phyloP scores from a whole-genome alignment of 306 rosid genomes.

The Prunus dulcis region DNA sequence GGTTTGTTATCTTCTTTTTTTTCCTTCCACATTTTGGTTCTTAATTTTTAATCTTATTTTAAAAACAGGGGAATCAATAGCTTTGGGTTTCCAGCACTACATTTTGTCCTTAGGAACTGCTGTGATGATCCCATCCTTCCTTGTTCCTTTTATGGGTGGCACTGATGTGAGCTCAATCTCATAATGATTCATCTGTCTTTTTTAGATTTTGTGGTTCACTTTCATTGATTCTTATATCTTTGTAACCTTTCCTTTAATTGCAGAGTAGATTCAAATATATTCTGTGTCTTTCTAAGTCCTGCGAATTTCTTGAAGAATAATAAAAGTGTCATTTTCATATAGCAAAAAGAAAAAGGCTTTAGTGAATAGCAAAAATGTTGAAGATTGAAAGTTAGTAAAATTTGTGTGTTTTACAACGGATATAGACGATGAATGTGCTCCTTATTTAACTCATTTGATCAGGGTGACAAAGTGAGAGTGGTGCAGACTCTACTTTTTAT shows the following conservation, averaged over 20 bases:
- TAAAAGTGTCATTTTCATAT: neutral
- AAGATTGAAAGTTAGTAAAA: neutral
- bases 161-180: conserved; percentile 60
- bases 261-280: neutral
- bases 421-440: neutral
- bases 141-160: conserved; percentile 97
- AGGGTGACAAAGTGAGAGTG: conserved; percentile 98
- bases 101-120: conserved; percentile 97
- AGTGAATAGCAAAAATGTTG: neutral
- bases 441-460: conserved; percentile 19
- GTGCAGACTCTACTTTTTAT: conserved; percentile 90
- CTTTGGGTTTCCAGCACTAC: conserved; percentile 96
- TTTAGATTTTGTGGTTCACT: neutral
- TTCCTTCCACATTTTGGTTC: neutral
- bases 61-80: conserved; percentile 78
- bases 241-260: neutral
- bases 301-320: neutral
- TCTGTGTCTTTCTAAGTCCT: neutral
- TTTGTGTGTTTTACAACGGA: neutral
- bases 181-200: conserved; percentile 1
- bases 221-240: conserved; percentile 12
- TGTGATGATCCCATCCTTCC: conserved; percentile 97
- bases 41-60: conserved; percentile 16
- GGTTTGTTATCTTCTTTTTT: neutral
- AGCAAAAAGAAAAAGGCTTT: too few species aligned